Conservation (phyloP, 2,329 filamentous ascomycete genomes). For the Kalaharituber pfeilii region DNA sequence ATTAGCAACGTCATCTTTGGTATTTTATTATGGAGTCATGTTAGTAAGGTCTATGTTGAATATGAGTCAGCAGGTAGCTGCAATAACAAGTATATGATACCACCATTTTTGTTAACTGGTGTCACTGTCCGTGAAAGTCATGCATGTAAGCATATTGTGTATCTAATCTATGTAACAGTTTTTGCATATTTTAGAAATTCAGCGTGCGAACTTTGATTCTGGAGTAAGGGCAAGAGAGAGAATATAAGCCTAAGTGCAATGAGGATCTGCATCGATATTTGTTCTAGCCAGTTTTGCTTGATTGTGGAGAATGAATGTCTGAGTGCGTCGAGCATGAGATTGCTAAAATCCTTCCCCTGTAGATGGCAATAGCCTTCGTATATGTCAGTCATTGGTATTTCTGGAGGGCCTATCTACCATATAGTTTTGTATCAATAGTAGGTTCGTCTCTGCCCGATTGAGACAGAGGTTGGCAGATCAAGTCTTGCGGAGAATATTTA, state of each 20-base stretch:
- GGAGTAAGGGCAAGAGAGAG: not conserved
- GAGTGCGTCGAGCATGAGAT: not conserved
- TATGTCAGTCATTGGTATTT: not conserved
- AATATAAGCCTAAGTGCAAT: not conserved
- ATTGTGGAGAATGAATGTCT: not conserved
- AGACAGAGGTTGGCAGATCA: conserved; percentile 34
- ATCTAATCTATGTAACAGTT: conserved; percentile 15
- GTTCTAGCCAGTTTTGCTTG: not conserved
- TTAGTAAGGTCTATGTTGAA: conserved; percentile 21
- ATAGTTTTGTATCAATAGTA: conserved; percentile 35
- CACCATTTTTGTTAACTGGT: conserved; percentile 7
- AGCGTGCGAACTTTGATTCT: conserved; percentile 8
- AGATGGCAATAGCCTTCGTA: not conserved
- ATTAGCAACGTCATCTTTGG: conserved; percentile 22
- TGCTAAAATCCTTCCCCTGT: not conserved
- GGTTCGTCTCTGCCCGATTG: conserved; percentile 32
- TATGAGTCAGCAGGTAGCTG: conserved; percentile 17
- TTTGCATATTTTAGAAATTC: conserved; percentile 12
- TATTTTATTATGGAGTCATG: conserved; percentile 23
- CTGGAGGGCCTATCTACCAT: conserved; percentile 32
- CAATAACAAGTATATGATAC: conserved; percentile 12
- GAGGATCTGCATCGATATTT: not conserved
- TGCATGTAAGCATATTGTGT: conserved; percentile 7
- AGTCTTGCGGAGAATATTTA: conserved; percentile 39
- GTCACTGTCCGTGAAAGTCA: conserved; percentile 9